These are phyloP conservation scores for Paecilomyces sp. DNA, from an alignment of 2,329 filamentous ascomycete species.

Conservation along the genomic window DNA sequence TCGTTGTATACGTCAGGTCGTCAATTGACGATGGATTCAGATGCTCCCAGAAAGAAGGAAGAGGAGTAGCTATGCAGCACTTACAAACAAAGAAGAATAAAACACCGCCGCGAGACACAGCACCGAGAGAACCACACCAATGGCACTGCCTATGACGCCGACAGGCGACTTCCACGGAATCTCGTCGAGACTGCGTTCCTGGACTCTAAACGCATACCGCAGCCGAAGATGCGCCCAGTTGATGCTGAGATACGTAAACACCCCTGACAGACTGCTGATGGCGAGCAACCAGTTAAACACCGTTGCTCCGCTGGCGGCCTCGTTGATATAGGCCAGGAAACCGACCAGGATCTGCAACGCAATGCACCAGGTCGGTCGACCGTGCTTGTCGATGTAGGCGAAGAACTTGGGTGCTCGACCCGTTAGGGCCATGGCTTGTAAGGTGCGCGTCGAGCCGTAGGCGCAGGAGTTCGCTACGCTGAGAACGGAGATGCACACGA, in stretches of 20 bases:
- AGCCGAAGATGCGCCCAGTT: conserved; percentile 63
- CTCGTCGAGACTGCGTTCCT: conserved; percentile 56
- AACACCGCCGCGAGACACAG: conserved; percentile 49
- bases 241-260: conserved; percentile 62
- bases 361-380: conserved; percentile 38
- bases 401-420: conserved; percentile 40
- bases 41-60: not conserved
- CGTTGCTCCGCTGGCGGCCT: conserved; percentile 37
- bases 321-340: conserved; percentile 34
- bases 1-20: not conserved
- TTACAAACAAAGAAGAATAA: conserved; percentile 16
- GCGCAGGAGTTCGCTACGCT: conserved; percentile 54
- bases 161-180: conserved; percentile 56
- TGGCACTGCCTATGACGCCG: conserved; percentile 56
- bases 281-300: conserved; percentile 61
- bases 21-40: not conserved
- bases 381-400: conserved; percentile 38
- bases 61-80: not conserved
- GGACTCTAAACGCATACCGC: conserved; percentile 51
- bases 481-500: conserved; percentile 56
- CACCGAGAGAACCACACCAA: conserved; percentile 52
- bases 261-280: conserved; percentile 54
- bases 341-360: conserved; percentile 33
- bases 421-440: conserved; percentile 46
- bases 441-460: conserved; percentile 51